Evolutionary conservation across 2,329 filamentous ascomycete genomes (phyloP), one percentile per base, ranked within the genome.

Genomic region (Cladosporium phlei): DNA sequence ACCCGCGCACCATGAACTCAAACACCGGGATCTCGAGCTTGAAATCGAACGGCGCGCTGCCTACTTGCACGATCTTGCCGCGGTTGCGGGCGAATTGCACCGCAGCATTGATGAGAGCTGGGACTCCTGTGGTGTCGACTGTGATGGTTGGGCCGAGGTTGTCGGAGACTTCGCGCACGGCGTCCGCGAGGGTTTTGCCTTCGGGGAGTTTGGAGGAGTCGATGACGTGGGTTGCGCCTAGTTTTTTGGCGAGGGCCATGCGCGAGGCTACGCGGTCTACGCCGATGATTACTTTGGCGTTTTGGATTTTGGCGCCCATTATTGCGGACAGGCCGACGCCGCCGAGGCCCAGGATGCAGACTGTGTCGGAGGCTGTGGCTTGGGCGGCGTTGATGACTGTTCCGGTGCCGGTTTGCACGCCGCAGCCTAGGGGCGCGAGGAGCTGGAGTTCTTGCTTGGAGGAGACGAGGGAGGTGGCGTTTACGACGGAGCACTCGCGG

Each of bases 11-110:
- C 69, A 78, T 71, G 48, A 75, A 71, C 11, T 62, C 59, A 14
- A 70, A 68, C 30, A 73, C 64, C 6, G 68, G 65, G 3, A 78
- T 50, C 3, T 60, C 60, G 16, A 77, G 47, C n/a, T 65, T 64
- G 5, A 67, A 62, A 2, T 70, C 68, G 2, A 69, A 65, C 30
- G 69, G 67, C 4, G 74, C 67, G 0, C 69, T 69, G 1, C 76
- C 75, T 14, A 78, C 70, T 52, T 76, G 71, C 5, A 77, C 66
- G 20, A 76, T 65, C 50, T 71, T 71, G 1, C 74, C 76, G 47
- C 66, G 66, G 22, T 68, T 67, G 10, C 69, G 60, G 4, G 73
- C 67, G 25, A 67, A 66, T 2, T 69, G 62, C 2, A 76, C 50
- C 1, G 66, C 68, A 3, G 69, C 69, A 7, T 69, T 60, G 12